Percentiles rank a stretch among this genome's conserved stretches.
phyloP scores from a whole-genome alignment of 805 yeast species.

The Isabelozyma rhagii region DNA sequence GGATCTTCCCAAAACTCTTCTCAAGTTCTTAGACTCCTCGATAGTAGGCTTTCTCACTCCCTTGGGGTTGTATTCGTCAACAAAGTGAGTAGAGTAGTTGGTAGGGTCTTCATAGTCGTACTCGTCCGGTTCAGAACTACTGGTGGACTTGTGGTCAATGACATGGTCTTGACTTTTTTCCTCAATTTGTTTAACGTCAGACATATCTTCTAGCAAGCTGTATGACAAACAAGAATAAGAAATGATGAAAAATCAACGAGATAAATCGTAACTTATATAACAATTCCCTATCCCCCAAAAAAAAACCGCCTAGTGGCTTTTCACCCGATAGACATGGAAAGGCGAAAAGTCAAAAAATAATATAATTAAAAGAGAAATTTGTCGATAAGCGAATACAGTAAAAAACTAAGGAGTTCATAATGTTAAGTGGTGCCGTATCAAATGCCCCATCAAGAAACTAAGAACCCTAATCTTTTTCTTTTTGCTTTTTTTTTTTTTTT shows the following conservation, averaged over 20 bases:
- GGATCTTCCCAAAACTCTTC: conserved; percentile 44
- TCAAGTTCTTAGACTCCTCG: conserved; percentile 19
- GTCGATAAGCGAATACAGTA: background rate
- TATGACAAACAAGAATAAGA: no score
- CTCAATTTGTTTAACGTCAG: background rate
- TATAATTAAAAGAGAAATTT: background rate
- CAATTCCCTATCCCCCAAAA: background rate
- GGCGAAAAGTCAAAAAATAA: background rate
- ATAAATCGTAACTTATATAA: background rate
- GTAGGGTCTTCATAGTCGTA: conserved; percentile 18
- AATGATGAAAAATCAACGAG: background rate
- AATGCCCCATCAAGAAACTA: background rate
- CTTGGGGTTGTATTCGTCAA: conserved; percentile 33
- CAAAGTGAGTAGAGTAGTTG: conserved; percentile 18
- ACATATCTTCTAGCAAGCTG: background rate
- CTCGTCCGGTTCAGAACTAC: background rate
- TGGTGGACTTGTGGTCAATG: background rate
- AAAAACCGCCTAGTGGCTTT: background rate
- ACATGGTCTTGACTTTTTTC: background rate
- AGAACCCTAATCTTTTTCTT: background rate
- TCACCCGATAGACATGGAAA: background rate
- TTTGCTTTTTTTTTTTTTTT: background rate
- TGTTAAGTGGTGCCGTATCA: background rate
- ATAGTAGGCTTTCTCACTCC: conserved; percentile 36
- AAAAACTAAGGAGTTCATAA: background rate